These are phyloP conservation scores for Auricularia cornea DNA, from an alignment of 768 basidiomycete genomes.

Conservation along the genomic window DNA sequence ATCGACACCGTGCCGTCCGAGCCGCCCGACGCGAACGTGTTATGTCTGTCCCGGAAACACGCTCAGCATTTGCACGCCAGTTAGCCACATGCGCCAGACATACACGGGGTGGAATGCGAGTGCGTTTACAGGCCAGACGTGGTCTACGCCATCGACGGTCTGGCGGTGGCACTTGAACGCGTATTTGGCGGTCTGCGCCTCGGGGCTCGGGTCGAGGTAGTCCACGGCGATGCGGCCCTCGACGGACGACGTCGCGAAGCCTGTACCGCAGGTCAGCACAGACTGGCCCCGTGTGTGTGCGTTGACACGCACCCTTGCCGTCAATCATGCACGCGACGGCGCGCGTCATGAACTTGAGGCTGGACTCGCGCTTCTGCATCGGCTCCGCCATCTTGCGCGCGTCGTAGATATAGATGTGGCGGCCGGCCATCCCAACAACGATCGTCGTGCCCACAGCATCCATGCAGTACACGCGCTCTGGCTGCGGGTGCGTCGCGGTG, in stretches of 20 bases:
- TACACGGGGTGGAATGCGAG: constrained; percentile 89
- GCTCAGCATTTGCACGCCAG: background rate
- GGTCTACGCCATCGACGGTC: constrained; percentile 82
- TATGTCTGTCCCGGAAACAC: constrained; percentile 48
- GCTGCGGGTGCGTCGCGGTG: constrained; percentile 55
- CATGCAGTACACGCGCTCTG: constrained; percentile 80
- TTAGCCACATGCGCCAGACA: constrained; percentile 12
- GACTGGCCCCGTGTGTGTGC: too few species aligned
- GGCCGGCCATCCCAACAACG: constrained; percentile 88
- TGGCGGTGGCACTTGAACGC: constrained; percentile 97
- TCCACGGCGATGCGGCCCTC: constrained; percentile 97
- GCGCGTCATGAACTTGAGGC: constrained; percentile 91
- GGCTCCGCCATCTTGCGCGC: constrained; percentile 69
- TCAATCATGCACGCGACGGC: constrained; percentile 87
- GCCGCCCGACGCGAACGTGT: constrained; percentile 93
- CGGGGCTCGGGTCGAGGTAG: constrained; percentile 79
- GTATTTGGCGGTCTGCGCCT: constrained; percentile 79
- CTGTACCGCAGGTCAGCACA: constrained; percentile 30
- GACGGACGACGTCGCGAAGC: constrained; percentile 88
- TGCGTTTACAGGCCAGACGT: constrained; percentile 94
- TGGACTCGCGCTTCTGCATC: constrained; percentile 79
- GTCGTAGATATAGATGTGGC: constrained; percentile 85
- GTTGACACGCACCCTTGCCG: constrained; percentile 81
- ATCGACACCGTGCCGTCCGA: constrained; percentile 91
- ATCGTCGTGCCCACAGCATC: constrained; percentile 71